Conservation (phyloP, 2,329 filamentous ascomycete genomes). For the Colletotrichum sp. region DNA sequence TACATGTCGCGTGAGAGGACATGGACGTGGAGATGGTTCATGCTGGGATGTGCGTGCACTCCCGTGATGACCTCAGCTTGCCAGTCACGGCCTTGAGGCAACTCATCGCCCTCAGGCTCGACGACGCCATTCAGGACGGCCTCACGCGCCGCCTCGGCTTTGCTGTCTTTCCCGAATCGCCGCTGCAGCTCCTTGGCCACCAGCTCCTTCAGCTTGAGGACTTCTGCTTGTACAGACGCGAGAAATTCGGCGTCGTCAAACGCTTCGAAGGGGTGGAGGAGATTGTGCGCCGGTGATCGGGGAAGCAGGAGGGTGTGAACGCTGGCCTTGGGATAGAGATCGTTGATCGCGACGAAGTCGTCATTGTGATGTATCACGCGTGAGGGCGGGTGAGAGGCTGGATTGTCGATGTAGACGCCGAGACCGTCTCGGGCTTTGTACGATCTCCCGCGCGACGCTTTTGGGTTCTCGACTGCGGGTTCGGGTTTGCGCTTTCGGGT, state of each 20-base stretch:
- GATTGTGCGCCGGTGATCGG: slow-evolving; percentile 64
- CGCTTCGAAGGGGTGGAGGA: slow-evolving; percentile 77
- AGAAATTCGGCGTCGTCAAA: slow-evolving; percentile 76
- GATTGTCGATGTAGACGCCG: slow-evolving; percentile 68
- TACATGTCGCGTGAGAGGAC: slow-evolving; percentile 82
- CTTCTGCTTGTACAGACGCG: slow-evolving; percentile 63
- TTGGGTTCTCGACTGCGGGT: neutral
- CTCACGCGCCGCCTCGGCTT: slow-evolving; percentile 66
- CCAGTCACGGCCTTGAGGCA: slow-evolving; percentile 83
- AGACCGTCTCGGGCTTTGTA: slow-evolving; percentile 65
- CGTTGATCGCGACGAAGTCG: slow-evolving; percentile 77
- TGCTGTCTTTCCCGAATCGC: slow-evolving; percentile 67
- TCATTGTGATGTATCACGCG: slow-evolving; percentile 70
- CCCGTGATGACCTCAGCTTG: slow-evolving; percentile 74
- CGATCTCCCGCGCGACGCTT: slow-evolving; percentile 28
- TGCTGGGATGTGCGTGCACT: slow-evolving; percentile 86
- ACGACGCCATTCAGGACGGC: slow-evolving; percentile 67
- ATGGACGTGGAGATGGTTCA: slow-evolving; percentile 92
- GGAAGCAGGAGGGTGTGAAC: slow-evolving; percentile 90
- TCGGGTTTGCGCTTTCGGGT: slow-evolving; percentile 37
- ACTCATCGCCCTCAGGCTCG: slow-evolving; percentile 44
- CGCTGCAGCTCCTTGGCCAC: slow-evolving; percentile 79
- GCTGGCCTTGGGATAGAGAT: slow-evolving; percentile 84
- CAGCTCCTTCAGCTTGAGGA: slow-evolving; percentile 62
- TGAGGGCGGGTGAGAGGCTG: slow-evolving; percentile 63